Percentiles rank a stretch among this genome's conserved stretches.
Evolutionary conservation across 2,329 filamentous ascomycete genomes (phyloP).

Genomic region (Cercospora zeina): DNA sequence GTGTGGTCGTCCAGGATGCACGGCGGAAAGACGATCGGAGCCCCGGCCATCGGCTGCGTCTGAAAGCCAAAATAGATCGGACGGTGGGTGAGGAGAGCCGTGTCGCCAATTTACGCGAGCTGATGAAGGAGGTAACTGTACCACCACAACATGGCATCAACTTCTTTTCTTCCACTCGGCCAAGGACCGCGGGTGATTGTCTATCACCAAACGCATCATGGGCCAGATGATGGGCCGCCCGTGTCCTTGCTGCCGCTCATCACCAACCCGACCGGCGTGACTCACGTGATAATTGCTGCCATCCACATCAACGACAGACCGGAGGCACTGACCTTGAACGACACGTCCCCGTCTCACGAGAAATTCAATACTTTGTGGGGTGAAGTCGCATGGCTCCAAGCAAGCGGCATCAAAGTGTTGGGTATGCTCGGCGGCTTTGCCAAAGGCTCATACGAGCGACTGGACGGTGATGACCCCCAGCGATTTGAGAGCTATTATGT

Average conservation of each 20-base stretch:
- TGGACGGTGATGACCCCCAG: slow-evolving; percentile 58
- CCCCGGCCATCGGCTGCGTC: neutral
- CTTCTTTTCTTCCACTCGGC: slow-evolving; percentile 39
- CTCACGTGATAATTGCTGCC: slow-evolving; percentile 83
- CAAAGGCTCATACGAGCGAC: slow-evolving; percentile 64
- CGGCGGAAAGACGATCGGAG: slow-evolving; percentile 1
- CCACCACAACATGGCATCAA: slow-evolving; percentile 19
- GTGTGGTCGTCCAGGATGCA: neutral
- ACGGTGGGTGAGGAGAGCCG: slow-evolving; percentile 6
- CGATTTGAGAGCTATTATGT: slow-evolving; percentile 73
- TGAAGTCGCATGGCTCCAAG: slow-evolving; percentile 71
- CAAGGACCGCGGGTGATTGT: slow-evolving; percentile 51
- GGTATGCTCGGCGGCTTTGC: slow-evolving; percentile 88
- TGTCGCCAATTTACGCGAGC: neutral
- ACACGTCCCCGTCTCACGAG: slow-evolving; percentile 65
- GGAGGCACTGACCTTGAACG: slow-evolving; percentile 72
- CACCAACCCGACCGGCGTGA: slow-evolving; percentile 61
- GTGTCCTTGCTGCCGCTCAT: slow-evolving; percentile 64
- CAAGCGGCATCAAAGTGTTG: slow-evolving; percentile 73
- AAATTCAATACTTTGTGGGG: slow-evolving; percentile 74
- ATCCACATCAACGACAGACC: slow-evolving; percentile 76
- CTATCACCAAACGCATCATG: slow-evolving; percentile 67
- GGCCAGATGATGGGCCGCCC: slow-evolving; percentile 51
- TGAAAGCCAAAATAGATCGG: slow-evolving; percentile 4
- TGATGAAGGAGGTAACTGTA: neutral